These are phyloP conservation scores for Aspergillus versicolor DNA, from an alignment of 2,329 filamentous ascomycete species.

Conservation along the genomic window DNA sequence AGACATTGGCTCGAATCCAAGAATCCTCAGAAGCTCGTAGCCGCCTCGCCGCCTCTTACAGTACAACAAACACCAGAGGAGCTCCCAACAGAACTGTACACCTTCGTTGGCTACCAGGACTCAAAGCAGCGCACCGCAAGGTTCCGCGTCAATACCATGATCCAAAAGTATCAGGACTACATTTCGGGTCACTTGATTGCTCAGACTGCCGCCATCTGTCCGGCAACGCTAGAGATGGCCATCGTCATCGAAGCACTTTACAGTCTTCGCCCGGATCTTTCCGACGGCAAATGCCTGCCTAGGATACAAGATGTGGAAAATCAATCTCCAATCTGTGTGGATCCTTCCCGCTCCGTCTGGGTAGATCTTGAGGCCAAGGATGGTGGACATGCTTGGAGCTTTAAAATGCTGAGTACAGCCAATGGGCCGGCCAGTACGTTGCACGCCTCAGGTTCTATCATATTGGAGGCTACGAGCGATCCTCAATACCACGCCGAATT, in stretches of 20 bases:
- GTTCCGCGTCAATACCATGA: constrained; percentile 46
- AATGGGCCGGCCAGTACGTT: constrained; percentile 5
- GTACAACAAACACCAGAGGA: constrained; percentile 1
- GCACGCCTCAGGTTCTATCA: constrained; percentile 26
- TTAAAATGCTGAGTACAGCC: constrained; percentile 31
- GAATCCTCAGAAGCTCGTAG: background rate
- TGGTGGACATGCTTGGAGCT: background rate
- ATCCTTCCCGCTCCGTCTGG: constrained; percentile 25
- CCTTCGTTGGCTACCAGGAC: constrained; percentile 23
- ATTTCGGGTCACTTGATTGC: constrained; percentile 43
- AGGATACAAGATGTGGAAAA: constrained; percentile 30
- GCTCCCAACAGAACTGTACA: constrained; percentile 21
- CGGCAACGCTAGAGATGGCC: constrained; percentile 42
- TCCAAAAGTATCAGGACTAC: constrained; percentile 33
- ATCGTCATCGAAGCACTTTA: constrained; percentile 33
- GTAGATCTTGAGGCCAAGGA: constrained; percentile 26
- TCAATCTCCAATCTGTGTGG: constrained; percentile 33
- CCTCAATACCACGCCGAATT: constrained; percentile 23
- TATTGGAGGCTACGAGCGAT: constrained; percentile 22
- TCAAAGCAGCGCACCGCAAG: background rate
- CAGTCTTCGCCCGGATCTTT: constrained; percentile 31
- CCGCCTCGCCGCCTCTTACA: constrained; percentile 7
- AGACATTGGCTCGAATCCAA: constrained; percentile 24
- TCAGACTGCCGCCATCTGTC: constrained; percentile 40
- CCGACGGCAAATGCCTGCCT: constrained; percentile 16